Conservation (phyloP, 108 stramenopile species). For the Discostella pseudostelligera region DNA sequence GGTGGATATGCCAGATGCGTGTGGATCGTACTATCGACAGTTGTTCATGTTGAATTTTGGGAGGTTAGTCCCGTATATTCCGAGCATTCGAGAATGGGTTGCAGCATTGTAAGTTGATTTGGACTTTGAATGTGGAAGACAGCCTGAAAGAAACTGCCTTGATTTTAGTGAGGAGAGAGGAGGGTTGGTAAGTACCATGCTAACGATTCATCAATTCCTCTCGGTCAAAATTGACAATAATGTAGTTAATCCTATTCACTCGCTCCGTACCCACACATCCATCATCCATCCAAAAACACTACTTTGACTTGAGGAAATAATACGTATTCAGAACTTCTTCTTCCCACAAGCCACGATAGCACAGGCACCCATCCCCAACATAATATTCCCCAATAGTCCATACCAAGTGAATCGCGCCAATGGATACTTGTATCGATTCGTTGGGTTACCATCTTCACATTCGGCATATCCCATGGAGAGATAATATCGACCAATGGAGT, state of each 20-base stretch:
- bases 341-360: constrained; percentile 25
- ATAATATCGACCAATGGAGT: constrained; percentile 38
- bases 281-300: background rate
- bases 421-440: constrained; percentile 37
- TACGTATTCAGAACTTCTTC: constrained; percentile 22
- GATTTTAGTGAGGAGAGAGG: too few species aligned
- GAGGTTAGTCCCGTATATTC: constrained; percentile 64
- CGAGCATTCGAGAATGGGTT: constrained; percentile 44
- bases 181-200: too few species aligned
- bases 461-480: constrained; percentile 37
- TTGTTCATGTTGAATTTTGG: constrained; percentile 84
- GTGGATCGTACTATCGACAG: constrained; percentile 69
- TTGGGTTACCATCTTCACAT: constrained; percentile 29
- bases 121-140: background rate
- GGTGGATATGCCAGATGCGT: constrained; percentile 74
- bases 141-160: background rate
- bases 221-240: too few species aligned
- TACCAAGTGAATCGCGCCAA: constrained; percentile 35
- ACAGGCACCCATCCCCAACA: constrained; percentile 25
- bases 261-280: background rate
- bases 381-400: constrained; percentile 29
- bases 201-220: too few species aligned
- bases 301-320: background rate
- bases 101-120: constrained; percentile 13
- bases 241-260: too few species aligned